Evolutionary conservation across 2,329 filamentous ascomycete genomes (phyloP).

Genomic region (Daldinia sp.): DNA sequence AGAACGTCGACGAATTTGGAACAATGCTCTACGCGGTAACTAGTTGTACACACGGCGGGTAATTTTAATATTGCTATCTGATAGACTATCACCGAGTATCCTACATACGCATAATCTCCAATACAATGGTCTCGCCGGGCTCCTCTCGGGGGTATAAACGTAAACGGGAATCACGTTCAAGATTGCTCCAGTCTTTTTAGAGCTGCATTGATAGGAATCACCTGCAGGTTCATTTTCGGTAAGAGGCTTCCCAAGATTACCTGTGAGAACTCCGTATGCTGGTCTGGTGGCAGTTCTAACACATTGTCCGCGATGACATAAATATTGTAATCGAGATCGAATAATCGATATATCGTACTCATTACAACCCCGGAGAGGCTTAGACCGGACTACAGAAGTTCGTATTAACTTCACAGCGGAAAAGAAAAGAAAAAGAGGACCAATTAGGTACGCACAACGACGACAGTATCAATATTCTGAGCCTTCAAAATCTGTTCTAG

Average conservation of each 20-base stretch:
- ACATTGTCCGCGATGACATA: slow-evolving; percentile 51
- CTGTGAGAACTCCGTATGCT: slow-evolving; percentile 29
- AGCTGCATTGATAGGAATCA: slow-evolving; percentile 24
- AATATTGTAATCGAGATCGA: slow-evolving; percentile 54
- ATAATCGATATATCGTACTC: slow-evolving; percentile 53
- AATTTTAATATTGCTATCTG: slow-evolving; percentile 8
- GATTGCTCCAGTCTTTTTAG: slow-evolving; percentile 6
- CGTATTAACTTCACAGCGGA: background rate
- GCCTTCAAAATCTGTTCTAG: slow-evolving; percentile 52
- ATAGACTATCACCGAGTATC: background rate
- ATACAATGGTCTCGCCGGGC: background rate
- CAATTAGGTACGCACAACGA: slow-evolving; percentile 46
- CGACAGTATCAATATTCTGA: slow-evolving; percentile 52
- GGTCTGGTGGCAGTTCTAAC: slow-evolving; percentile 42
- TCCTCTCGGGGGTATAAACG: background rate
- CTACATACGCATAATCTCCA: background rate
- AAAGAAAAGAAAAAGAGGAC: background rate
- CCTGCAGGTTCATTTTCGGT: slow-evolving; percentile 42
- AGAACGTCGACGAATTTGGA: slow-evolving; percentile 61
- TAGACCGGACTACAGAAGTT: slow-evolving; percentile 48
- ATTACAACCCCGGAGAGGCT: slow-evolving; percentile 53
- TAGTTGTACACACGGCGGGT: slow-evolving; percentile 54
- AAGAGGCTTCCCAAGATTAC: slow-evolving; percentile 41
- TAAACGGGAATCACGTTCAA: background rate
- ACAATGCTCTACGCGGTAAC: slow-evolving; percentile 61